Conservation (phyloP, 2,329 filamentous ascomycete genomes). For the Albifimbria verrucaria region DNA sequence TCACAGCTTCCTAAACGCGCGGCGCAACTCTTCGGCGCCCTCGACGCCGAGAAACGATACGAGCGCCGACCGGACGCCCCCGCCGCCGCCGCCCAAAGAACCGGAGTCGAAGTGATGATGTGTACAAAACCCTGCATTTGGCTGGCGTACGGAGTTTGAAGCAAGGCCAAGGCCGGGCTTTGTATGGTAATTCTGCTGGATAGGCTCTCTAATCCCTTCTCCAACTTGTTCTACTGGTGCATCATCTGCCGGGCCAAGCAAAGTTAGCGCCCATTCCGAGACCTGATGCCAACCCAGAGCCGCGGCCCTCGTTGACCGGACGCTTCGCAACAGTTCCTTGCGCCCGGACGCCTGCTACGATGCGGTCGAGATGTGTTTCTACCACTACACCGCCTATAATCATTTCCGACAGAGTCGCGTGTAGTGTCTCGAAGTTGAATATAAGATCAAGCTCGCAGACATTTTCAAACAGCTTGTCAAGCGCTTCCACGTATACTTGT, state of each 20-base stretch:
- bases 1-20: conserved; percentile 32
- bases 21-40: conserved; percentile 34
- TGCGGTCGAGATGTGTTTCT: conserved; percentile 84
- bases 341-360: conserved; percentile 77
- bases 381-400: conserved; percentile 92
- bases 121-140: conserved; percentile 21
- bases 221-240: conserved; percentile 3
- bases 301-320: conserved; percentile 67
- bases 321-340: conserved; percentile 77
- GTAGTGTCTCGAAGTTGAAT: conserved; percentile 97
- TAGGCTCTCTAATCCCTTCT: conserved; percentile 16
- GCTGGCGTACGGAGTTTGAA: conserved; percentile 7
- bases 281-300: conserved; percentile 43
- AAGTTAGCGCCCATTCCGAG: conserved; percentile 57
- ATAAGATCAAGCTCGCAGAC: conserved; percentile 98
- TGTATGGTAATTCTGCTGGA: conserved; percentile 19
- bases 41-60: conserved; percentile 40
- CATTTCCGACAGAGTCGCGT: conserved; percentile 89
- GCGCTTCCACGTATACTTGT: conserved; percentile 94
- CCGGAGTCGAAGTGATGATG: conserved; percentile 23
- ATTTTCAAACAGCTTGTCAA: conserved; percentile 95
- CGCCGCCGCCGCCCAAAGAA: conserved; percentile 19
- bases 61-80: conserved; percentile 36
- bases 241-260: conserved; percentile 47
- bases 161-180: neutral